Base-by-base conservation (phyloP, 2,329 filamentous ascomycete species). In the Colletotrichum sp. region DNA sequence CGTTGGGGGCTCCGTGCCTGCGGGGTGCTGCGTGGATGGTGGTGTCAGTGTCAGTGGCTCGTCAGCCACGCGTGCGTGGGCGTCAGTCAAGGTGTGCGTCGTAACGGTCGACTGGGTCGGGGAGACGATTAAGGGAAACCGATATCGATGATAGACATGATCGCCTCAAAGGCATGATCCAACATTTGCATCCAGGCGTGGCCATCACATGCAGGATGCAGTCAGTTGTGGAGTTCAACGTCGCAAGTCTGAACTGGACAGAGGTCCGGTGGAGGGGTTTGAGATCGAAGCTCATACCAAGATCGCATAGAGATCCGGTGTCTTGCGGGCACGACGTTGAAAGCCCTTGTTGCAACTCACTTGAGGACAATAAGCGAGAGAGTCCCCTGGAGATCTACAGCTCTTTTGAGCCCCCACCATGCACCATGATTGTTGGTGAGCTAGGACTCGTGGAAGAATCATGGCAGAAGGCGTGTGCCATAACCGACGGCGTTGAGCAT, bases 1-100 rank as follows among this genome's bases (percentile, higher is more conserved):
- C n/a, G 55, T 39, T 67, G n/a, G 39, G 69, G 68, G 55, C 72
- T 72, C 52, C 34, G 67, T 71, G 39, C 32, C 66, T 60, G 72
- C 68, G 68, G 67, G 60, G 61, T 67, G 48, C 28, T 21, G 59
- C 57, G 67, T 48, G 59, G 71, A 48, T 48, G 65, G 30, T 55
- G 43, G 67, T 74, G 67, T 43, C 36, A 52, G 32, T 57, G 52
- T 52, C 70, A 28, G 67, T 71, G 48, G 43, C 48, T 60, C 60
- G 66, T 21, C 34, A 24, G 59, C 66, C 66, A 70, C 26, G 66
- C 30, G 32, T 30, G 60, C 43, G 59, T 57, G 43, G 30, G 67
- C 36, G 21, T 64, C n/a, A 18, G 21, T 64, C 26, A 18, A 34
- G 32, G 26, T 59, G 71, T 24, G 36, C 36, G 24, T 65, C 36